A percentile compares a stretch with the other conserved stretches of the same genome.
These are phyloP conservation scores for Backusella circina DNA, from an alignment of 192 early-diverging fungal species.

Conservation along the genomic window DNA sequence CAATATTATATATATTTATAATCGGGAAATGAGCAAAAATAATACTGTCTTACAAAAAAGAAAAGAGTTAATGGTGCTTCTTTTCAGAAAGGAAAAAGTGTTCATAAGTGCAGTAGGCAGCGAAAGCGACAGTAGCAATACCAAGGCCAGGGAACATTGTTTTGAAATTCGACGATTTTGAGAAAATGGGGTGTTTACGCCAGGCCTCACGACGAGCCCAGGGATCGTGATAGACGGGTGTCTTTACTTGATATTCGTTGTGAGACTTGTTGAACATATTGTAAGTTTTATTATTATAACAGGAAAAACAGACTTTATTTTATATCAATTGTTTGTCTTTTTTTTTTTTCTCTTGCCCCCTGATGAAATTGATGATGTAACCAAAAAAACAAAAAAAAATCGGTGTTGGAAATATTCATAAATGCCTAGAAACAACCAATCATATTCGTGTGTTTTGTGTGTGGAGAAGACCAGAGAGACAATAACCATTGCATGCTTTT, in stretches of 20 bases:
- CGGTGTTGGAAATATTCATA: background rate
- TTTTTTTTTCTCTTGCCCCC: conserved; percentile 1
- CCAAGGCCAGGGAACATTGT: conserved; percentile 78
- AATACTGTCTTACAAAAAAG: too few relatives aligned
- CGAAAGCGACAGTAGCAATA: conserved; percentile 71
- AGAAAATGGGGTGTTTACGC: conserved; percentile 69
- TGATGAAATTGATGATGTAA: background rate
- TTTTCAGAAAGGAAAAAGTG: conserved; percentile 48
- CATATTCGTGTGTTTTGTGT: too few relatives aligned
- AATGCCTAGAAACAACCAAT: too few relatives aligned
- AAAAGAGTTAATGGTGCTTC: conserved; percentile 37
- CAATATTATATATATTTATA: background rate
- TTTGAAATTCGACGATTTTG: conserved; percentile 52
- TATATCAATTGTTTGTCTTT: background rate
- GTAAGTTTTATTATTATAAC: background rate
- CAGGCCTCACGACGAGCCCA: conserved; percentile 74
- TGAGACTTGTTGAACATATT: conserved; percentile 16
- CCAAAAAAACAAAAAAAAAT: background rate
- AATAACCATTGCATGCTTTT: too few relatives aligned
- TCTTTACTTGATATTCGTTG: conserved; percentile 15
- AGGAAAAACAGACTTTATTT: background rate
- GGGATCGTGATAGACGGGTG: conserved; percentile 60
- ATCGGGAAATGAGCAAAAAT: background rate
- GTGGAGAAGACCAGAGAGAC: too few relatives aligned
- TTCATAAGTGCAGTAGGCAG: conserved; percentile 68